A percentile compares a stretch with the other conserved stretches of the same genome.
These are phyloP conservation scores for Colletotrichum gloeosporioides DNA, from an alignment of 2,329 filamentous ascomycete genomes.

Conservation along the genomic window DNA sequence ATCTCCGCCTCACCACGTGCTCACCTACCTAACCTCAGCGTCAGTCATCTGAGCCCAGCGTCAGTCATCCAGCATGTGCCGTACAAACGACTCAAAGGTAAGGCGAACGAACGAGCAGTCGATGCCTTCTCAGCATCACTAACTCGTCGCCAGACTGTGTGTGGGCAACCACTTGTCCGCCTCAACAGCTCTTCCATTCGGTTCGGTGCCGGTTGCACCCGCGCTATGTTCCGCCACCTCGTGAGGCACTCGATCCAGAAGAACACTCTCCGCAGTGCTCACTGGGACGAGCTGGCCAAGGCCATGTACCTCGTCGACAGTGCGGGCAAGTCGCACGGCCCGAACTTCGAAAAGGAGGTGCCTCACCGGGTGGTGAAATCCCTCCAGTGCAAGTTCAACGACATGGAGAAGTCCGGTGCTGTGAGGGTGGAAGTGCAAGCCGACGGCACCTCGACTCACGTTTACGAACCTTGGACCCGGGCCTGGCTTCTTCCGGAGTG, in stretches of 20 bases:
- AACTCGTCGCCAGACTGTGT: background rate
- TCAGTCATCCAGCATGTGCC: no score
- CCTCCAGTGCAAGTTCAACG: background rate
- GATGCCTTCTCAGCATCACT: no score
- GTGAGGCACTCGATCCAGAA: background rate
- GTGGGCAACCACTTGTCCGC: background rate
- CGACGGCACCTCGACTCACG: background rate
- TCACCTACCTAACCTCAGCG: no score
- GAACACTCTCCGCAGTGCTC: background rate
- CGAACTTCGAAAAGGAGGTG: background rate
- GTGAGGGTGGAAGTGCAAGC: background rate
- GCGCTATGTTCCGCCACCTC: background rate
- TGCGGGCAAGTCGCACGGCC: background rate
- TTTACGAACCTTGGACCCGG: background rate
- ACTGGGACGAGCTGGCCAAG: background rate
- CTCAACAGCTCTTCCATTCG: background rate
- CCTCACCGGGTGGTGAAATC: background rate
- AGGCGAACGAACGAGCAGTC: no score
- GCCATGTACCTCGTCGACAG: background rate
- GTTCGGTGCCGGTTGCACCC: background rate
- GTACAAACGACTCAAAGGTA: no score
- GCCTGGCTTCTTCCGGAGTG: background rate
- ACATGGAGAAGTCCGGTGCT: background rate
- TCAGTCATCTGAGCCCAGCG: no score
- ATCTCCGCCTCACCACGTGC: no score